phyloP scores from a whole-genome alignment of 257 asterid genomes.

The Prunella vulgaris region DNA sequence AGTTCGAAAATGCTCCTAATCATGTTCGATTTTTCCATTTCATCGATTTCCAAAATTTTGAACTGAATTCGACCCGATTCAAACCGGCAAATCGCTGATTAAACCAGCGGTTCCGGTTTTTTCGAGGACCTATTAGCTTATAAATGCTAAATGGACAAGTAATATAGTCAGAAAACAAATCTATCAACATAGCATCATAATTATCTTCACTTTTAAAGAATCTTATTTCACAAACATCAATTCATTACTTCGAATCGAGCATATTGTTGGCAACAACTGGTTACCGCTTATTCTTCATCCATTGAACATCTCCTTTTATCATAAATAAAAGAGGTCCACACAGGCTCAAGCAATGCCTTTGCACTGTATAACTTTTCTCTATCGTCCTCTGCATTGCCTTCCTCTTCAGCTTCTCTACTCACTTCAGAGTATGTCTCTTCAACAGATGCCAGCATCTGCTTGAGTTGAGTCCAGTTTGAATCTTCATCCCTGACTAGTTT shows the following conservation, averaged over 20 bases:
- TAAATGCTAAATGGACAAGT: not conserved
- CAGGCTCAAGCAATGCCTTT: constrained; percentile 62
- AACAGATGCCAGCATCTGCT: constrained; percentile 41
- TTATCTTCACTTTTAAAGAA: not conserved
- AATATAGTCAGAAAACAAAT: not conserved
- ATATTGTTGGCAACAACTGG: not conserved
- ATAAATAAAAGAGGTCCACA: constrained; percentile 40
- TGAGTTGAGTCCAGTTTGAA: constrained; percentile 46
- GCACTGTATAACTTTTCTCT: constrained; percentile 39
- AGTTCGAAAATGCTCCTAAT: no score
- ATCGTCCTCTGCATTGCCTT: constrained; percentile 28
- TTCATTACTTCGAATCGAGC: not conserved
- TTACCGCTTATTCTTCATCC: constrained; percentile 32
- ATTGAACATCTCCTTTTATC: constrained; percentile 30
- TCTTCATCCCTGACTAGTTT: constrained; percentile 47
- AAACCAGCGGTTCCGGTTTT: no score
- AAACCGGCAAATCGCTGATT: no score
- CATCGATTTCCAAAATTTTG: no score
- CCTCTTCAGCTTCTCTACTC: constrained; percentile 35
- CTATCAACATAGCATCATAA: constrained; percentile 1
- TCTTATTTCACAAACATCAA: not conserved
- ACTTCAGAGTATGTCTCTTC: constrained; percentile 41
- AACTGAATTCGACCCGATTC: no score
- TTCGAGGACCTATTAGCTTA: no score
- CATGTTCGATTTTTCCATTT: no score